Percentiles rank a stretch among this genome's conserved stretches.
phyloP scores from a whole-genome alignment of 495 filamentous ascomycete species.

The Lasiosphaeris hirsuta region DNA sequence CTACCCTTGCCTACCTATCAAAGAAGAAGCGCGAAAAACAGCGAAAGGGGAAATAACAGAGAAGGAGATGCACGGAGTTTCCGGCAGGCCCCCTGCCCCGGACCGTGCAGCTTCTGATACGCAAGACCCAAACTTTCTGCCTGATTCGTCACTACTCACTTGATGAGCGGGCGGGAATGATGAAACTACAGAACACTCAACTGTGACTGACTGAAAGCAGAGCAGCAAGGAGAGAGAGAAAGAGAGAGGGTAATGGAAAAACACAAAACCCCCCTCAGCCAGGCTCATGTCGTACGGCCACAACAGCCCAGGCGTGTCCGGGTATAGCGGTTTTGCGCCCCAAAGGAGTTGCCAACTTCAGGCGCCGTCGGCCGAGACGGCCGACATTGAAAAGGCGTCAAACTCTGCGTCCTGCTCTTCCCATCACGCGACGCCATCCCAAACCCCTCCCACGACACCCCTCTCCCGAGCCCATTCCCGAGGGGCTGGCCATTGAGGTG shows the following conservation, averaged over 20 bases:
- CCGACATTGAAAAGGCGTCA: not conserved
- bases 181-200: not conserved
- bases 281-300: not conserved
- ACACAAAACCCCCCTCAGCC: not conserved
- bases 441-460: too few species aligned
- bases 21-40: not conserved
- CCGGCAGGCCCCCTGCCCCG: not conserved
- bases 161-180: not conserved
- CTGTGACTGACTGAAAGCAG: not conserved
- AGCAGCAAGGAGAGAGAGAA: not conserved
- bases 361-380: slow-evolving; percentile 2
- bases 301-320: not conserved
- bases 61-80: not conserved
- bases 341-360: not conserved
- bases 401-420: not conserved
- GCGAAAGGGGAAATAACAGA: not conserved
- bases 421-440: too few species aligned
- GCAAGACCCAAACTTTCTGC: slow-evolving; percentile 1
- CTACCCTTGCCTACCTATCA: not conserved
- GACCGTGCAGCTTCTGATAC: slow-evolving; percentile 9
- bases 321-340: not conserved
- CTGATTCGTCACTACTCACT: not conserved
- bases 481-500: too few species aligned
- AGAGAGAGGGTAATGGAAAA: not conserved
- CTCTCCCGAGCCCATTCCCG: too few species aligned